Evolutionary conservation across 2,329 filamentous ascomycete species (phyloP).

Genomic region (Amesomyces nigricolor): DNA sequence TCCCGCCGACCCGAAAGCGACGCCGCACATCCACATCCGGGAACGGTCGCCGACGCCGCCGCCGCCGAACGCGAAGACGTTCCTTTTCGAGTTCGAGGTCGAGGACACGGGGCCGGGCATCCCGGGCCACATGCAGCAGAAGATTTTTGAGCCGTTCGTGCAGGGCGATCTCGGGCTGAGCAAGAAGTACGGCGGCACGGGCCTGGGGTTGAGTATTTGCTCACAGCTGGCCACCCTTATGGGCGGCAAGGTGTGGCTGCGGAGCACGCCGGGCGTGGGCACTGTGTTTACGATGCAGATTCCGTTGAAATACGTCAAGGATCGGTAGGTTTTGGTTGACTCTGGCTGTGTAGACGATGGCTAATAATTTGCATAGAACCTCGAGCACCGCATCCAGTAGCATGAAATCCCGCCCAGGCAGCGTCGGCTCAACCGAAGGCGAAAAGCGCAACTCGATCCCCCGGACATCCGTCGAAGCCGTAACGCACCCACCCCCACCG

Average conservation of each 20-base stretch:
- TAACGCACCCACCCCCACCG: slow-evolving; percentile 28
- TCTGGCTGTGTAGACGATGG: neutral
- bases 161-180: slow-evolving; percentile 86
- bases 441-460: slow-evolving; percentile 31
- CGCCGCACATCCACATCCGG: slow-evolving; percentile 42
- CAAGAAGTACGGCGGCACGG: slow-evolving; percentile 86
- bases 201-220: slow-evolving; percentile 82
- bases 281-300: slow-evolving; percentile 80
- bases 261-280: slow-evolving; percentile 66
- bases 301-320: slow-evolving; percentile 69
- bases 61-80: slow-evolving; percentile 56
- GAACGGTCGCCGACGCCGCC: slow-evolving; percentile 57
- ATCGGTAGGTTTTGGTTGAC: slow-evolving; percentile 43
- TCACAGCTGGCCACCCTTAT: slow-evolving; percentile 79
- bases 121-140: slow-evolving; percentile 66
- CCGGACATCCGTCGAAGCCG: slow-evolving; percentile 24
- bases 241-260: slow-evolving; percentile 68
- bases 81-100: slow-evolving; percentile 81
- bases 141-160: slow-evolving; percentile 90
- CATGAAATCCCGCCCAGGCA: slow-evolving; percentile 44
- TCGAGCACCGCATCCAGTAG: slow-evolving; percentile 53
- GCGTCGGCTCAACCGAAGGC: slow-evolving; percentile 40
- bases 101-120: slow-evolving; percentile 86
- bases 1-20: slow-evolving; percentile 51
- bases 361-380: slow-evolving; percentile 32